Base-by-base conservation (phyloP, 495 filamentous ascomycete genomes). In the Aspergillus affinis region DNA sequence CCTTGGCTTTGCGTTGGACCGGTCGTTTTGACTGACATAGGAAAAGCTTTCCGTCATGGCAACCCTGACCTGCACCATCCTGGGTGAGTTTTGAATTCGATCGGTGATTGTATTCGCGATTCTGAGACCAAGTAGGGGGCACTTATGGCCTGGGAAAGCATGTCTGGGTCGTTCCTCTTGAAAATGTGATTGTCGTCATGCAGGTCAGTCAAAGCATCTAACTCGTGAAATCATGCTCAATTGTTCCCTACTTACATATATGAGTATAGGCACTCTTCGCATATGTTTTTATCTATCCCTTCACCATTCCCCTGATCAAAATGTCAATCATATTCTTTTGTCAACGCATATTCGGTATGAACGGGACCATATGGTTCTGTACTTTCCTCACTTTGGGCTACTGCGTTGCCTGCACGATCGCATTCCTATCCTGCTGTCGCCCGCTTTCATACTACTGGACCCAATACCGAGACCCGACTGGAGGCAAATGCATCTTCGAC, bases 281-380 rank as follows among this genome's bases (percentile, higher is more conserved):
- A 19, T 63, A 66, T 32, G 51, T 66, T 18, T 12, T 66, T 18
- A 19, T 59, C 26, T 63, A 63, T 21, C 48, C 53, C 0, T 51
- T 48, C 0, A 66, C 61, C 1, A 58, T 63, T 13, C 61, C 64
- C 5, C 49, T 66, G 44, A 53, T 66, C 55, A 68, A 68, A 56
- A 36, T 68, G 13, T 68, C 65, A 13, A 60, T 68, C 4, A 55
- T 68, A 0, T 53, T 63, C 21, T 51, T 68, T 21, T 65, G 65
- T 44, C 65, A 57, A 15, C 61, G 65, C 10, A 61, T 68, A 18
- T 68, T 65, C 48, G 53, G 57, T 2, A 55, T 65, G 21, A 62
- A 54, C 23, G 50, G 48, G 55, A 19, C 61, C 0, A 47, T 66
- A 10, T 63, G 59, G 27, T 19, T 61, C 51, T 66, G 64, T 48